phyloP scores from a whole-genome alignment of 768 basidiomycete genomes.

The Lentinus tigrinus region DNA sequence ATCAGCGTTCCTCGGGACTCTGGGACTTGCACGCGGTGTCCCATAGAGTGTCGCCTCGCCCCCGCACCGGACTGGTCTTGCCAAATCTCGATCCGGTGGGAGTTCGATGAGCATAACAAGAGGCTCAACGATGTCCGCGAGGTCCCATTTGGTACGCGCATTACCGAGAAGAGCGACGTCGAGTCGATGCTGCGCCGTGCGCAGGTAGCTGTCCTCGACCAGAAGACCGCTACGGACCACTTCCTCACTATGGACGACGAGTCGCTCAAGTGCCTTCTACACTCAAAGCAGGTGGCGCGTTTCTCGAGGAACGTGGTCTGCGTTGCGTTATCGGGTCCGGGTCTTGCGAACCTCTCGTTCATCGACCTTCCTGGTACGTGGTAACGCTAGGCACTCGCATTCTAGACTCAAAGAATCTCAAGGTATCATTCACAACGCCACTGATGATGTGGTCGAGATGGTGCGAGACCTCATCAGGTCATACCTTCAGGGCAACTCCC shows the following conservation, averaged over 20 bases:
- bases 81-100: constrained; percentile 43
- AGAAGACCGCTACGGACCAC: background rate
- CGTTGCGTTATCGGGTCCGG: constrained; percentile 27
- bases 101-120: constrained; percentile 35
- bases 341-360: constrained; percentile 32
- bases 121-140: constrained; percentile 25
- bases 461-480: constrained; percentile 54
- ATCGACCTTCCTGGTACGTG: constrained; percentile 33
- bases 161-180: constrained; percentile 43
- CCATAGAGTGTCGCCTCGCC: constrained; percentile 36
- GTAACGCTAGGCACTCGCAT: constrained; percentile 3
- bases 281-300: constrained; percentile 29
- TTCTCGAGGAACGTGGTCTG: constrained; percentile 32
- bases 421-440: constrained; percentile 7
- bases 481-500: constrained; percentile 61
- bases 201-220: constrained; percentile 54
- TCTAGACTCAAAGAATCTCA: constrained; percentile 23
- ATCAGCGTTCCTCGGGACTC: constrained; percentile 49
- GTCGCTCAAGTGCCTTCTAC: background rate
- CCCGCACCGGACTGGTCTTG: constrained; percentile 30
- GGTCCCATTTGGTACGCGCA: constrained; percentile 40
- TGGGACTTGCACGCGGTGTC: constrained; percentile 46
- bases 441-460: constrained; percentile 36
- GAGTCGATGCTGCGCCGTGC: constrained; percentile 58
- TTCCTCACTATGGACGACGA: background rate